These are phyloP conservation scores for Colletotrichum cuscutae DNA, from an alignment of 2,329 filamentous ascomycete genomes.

Conservation along the genomic window DNA sequence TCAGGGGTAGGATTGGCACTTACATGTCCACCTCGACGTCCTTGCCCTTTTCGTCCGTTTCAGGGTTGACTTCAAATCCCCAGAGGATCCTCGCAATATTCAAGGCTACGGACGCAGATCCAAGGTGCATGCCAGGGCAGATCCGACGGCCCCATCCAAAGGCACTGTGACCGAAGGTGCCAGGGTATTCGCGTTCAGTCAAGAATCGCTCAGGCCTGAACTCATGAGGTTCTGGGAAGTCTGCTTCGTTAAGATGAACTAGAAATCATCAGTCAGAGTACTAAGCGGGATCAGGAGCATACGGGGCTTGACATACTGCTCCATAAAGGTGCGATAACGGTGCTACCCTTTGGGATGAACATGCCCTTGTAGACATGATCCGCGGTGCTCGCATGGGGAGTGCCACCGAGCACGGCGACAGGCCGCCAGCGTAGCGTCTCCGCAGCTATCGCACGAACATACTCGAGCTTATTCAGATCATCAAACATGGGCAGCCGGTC, in stretches of 20 bases:
- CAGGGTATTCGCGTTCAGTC: constrained; percentile 47
- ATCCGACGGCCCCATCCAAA: constrained; percentile 55
- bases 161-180: constrained; percentile 49
- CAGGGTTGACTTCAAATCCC: constrained; percentile 56
- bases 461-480: constrained; percentile 46
- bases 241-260: constrained; percentile 53
- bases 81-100: constrained; percentile 62
- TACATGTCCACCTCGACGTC: constrained; percentile 49
- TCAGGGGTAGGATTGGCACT: no score
- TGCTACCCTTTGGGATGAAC: constrained; percentile 48
- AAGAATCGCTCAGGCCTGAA: constrained; percentile 51
- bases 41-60: background rate
- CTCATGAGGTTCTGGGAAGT: constrained; percentile 52
- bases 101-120: constrained; percentile 58
- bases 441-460: constrained; percentile 48
- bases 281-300: no score
- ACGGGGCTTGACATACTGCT: constrained; percentile 46
- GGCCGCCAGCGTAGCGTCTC: constrained; percentile 55
- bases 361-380: constrained; percentile 53
- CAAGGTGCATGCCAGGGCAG: constrained; percentile 61
- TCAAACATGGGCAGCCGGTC: constrained; percentile 50
- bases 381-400: constrained; percentile 58
- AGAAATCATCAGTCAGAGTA: background rate
- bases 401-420: constrained; percentile 50
- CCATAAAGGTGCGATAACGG: constrained; percentile 53